phyloP scores from a whole-genome alignment of 2,329 filamentous ascomycete genomes.

The Dryadomyces sulphureus region DNA sequence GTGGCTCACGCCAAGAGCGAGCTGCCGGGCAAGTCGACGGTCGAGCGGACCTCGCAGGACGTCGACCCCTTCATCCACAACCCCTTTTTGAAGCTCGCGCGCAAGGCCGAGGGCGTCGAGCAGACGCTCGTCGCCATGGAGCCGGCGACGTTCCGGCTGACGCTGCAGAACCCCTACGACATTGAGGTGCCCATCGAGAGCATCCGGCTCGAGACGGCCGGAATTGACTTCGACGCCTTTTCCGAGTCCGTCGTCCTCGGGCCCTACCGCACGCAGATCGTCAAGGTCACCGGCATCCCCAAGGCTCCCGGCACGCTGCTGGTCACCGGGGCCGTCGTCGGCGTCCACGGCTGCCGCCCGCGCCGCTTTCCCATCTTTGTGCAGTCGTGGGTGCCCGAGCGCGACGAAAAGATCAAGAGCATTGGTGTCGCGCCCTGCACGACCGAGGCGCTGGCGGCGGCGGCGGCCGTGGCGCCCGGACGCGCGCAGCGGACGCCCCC shows the following conservation, averaged over 20 bases:
- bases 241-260: conserved; percentile 55
- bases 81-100: conserved; percentile 61
- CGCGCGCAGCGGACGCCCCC: conserved; percentile 20
- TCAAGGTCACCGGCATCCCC: conserved; percentile 57
- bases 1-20: conserved; percentile 48
- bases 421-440: conserved; percentile 43
- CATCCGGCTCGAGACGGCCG: conserved; percentile 59
- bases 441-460: conserved; percentile 24
- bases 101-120: conserved; percentile 41
- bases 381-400: conserved; percentile 57
- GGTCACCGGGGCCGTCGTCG: conserved; percentile 65
- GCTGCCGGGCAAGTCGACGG: conserved; percentile 27
- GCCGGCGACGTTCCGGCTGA: conserved; percentile 61
- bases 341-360: conserved; percentile 67
- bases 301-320: conserved; percentile 51
- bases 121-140: conserved; percentile 67
- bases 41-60: conserved; percentile 39
- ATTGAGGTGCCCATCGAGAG: conserved; percentile 83
- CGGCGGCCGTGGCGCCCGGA: conserved; percentile 16
- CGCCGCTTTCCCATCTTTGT: conserved; percentile 73
- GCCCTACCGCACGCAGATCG: conserved; percentile 67
- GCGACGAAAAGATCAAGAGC: conserved; percentile 60
- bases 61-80: conserved; percentile 90
- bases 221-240: conserved; percentile 27
- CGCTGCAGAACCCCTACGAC: conserved; percentile 87